Evolutionary conservation across 2,329 filamentous ascomycete genomes (phyloP).

Genomic region (Cyphellophora europaea): DNA sequence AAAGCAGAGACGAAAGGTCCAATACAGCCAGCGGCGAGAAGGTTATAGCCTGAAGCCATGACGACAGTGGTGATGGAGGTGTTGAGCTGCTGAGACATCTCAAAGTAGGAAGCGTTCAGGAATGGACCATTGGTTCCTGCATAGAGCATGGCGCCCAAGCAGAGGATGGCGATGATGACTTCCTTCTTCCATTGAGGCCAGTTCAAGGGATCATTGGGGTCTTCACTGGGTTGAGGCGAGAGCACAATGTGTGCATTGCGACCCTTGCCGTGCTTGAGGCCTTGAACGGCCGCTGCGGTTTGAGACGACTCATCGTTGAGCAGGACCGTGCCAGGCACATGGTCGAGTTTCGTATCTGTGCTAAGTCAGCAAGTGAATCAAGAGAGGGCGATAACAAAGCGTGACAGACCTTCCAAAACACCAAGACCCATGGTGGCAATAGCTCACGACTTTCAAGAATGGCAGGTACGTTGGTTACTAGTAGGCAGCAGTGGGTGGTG

Average conservation of each 20-base stretch:
- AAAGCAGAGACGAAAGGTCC: slow-evolving; percentile 31
- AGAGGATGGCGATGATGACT: slow-evolving; percentile 29
- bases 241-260: slow-evolving; percentile 20
- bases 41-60: slow-evolving; percentile 16
- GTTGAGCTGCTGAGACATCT: slow-evolving; percentile 10
- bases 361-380: slow-evolving; percentile 1
- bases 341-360: slow-evolving; percentile 13
- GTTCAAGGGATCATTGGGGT: slow-evolving; percentile 31
- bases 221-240: slow-evolving; percentile 26
- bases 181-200: slow-evolving; percentile 27
- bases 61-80: slow-evolving; percentile 12
- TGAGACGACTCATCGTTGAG: slow-evolving; percentile 14
- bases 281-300: slow-evolving; percentile 9
- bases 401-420: no score
- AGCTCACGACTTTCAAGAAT: no score
- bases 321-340: slow-evolving; percentile 14
- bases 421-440: no score
- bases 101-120: slow-evolving; percentile 16
- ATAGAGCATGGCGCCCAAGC: slow-evolving; percentile 20
- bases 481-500: no score
- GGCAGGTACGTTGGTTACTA: no score
- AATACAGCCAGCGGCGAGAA: slow-evolving; percentile 15
- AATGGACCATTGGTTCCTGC: slow-evolving; percentile 16
- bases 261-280: slow-evolving; percentile 16
- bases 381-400: no score